These are phyloP conservation scores for Sporobolomyces phaffii DNA, from an alignment of 768 basidiomycete species.

Conservation along the genomic window DNA sequence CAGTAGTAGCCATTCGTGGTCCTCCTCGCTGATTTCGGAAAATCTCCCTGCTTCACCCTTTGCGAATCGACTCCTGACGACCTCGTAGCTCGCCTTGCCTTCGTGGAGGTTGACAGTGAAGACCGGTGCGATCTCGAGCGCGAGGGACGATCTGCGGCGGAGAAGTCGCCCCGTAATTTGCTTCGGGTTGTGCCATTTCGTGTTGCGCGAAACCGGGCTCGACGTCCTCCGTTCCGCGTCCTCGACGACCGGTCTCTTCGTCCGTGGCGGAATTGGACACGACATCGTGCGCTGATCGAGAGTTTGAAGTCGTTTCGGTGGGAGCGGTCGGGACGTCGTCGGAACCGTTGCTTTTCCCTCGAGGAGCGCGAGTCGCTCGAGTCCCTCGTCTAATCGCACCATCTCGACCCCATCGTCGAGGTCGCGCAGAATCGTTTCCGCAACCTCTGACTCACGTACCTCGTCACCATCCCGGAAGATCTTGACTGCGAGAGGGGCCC, in stretches of 20 bases:
- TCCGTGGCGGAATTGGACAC: not conserved
- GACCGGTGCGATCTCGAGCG: conserved; percentile 11
- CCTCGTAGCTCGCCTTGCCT: not conserved
- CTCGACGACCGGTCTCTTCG: not conserved
- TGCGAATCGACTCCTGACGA: not conserved
- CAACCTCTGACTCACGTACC: not conserved
- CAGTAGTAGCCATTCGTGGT: not conserved
- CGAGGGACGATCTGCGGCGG: not conserved
- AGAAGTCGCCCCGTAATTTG: conserved; percentile 13
- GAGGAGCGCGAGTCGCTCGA: not conserved
- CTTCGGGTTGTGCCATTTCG: conserved; percentile 30
- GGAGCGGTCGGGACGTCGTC: not conserved
- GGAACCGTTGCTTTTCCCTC: not conserved
- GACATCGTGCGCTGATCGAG: not conserved
- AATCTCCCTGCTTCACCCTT: not conserved
- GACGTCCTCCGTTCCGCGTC: not conserved
- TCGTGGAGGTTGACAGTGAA: not conserved
- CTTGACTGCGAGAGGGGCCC: conserved; percentile 15
- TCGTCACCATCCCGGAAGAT: not conserved
- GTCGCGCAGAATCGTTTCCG: not conserved
- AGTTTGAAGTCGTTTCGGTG: conserved; percentile 23
- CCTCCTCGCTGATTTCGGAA: not conserved
- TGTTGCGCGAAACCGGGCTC: not conserved
- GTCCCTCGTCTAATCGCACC: not conserved
- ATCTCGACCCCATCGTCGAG: not conserved